These are phyloP conservation scores for Corylus heterophylla DNA, from an alignment of 306 rosid species.

Conservation along the genomic window DNA sequence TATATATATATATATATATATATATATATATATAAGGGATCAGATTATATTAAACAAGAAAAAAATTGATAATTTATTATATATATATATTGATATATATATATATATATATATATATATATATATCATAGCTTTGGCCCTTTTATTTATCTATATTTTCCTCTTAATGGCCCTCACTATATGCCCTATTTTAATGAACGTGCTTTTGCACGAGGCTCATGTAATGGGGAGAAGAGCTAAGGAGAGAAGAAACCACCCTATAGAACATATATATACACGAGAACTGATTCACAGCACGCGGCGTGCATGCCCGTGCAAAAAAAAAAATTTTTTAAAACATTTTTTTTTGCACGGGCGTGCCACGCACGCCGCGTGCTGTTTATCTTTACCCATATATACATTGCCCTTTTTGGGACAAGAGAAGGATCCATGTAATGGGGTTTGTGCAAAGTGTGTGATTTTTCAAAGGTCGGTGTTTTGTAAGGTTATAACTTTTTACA, in stretches of 20 bases:
- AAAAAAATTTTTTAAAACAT: no score
- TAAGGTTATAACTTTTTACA: no score
- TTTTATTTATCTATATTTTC: no score
- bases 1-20: background rate
- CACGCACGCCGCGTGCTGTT: no score
- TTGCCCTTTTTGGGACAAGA: background rate
- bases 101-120: background rate
- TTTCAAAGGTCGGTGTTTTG: background rate
- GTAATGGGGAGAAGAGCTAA: background rate
- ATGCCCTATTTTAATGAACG: background rate
- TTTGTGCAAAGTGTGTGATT: no score
- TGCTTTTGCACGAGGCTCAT: background rate
- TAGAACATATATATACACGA: background rate
- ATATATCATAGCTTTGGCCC: no score
- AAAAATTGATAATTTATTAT: no score
- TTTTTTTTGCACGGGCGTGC: no score
- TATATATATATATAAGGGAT: background rate
- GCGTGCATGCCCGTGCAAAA: no score
- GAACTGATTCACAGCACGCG: no score
- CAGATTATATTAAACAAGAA: no score
- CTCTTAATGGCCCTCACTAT: background rate
- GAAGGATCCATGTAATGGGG: background rate
- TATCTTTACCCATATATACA: background rate
- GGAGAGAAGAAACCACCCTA: background rate
- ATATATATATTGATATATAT: background rate